These are phyloP conservation scores for Fusarium fujikuroi DNA, from an alignment of 2,329 filamentous ascomycete species.

Conservation along the genomic window DNA sequence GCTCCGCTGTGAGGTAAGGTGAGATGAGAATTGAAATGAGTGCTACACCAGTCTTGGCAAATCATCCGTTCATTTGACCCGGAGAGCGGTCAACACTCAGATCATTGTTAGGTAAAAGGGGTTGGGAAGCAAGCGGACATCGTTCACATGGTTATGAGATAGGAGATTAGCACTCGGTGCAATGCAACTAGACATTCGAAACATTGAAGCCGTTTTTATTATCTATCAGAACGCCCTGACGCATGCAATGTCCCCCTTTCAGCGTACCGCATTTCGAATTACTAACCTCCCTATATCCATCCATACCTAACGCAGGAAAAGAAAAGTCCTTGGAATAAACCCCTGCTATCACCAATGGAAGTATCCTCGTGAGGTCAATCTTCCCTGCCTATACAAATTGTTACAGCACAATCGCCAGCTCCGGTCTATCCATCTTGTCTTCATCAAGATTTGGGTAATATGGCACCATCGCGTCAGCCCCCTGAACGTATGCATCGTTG, in stretches of 20 bases:
- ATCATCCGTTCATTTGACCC: constrained; percentile 14
- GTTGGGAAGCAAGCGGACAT: constrained; percentile 9
- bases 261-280: constrained; percentile 41
- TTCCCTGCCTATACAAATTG: constrained; percentile 21
- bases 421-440: constrained; percentile 79
- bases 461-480: constrained; percentile 93
- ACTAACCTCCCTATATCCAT: constrained; percentile 37
- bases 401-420: constrained; percentile 85
- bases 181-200: constrained; percentile 13
- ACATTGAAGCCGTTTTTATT: constrained; percentile 39
- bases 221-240: constrained; percentile 46
- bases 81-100: constrained; percentile 2
- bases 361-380: constrained; percentile 18
- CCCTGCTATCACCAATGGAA: constrained; percentile 10
- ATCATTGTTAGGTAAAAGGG: constrained; percentile 15
- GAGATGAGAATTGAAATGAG: constrained; percentile 19
- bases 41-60: constrained; percentile 30
- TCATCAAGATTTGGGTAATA: constrained; percentile 92
- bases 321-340: constrained; percentile 18
- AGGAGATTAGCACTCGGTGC: constrained; percentile 8
- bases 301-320: constrained; percentile 17
- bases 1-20: constrained; percentile 24
- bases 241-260: constrained; percentile 42
- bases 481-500: constrained; percentile 96
- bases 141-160: neutral